Percentiles rank a stretch among this genome's conserved stretches.
These are phyloP conservation scores for Pseudopyrenochaeta lycopersici DNA, from an alignment of 2,329 filamentous ascomycete genomes.

Conservation along the genomic window DNA sequence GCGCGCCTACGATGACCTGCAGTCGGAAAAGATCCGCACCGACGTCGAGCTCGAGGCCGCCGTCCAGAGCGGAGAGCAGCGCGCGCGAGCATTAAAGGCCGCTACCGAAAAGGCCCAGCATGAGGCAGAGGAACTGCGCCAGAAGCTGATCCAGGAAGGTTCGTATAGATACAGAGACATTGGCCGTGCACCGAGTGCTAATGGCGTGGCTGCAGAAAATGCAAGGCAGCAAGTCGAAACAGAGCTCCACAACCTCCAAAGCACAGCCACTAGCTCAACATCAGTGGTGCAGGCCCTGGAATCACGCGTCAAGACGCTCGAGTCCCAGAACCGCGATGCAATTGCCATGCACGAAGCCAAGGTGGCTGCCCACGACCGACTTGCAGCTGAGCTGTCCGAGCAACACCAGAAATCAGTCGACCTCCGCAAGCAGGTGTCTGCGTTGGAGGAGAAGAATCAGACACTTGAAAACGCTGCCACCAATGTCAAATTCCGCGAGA, in stretches of 20 bases:
- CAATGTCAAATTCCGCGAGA: constrained; percentile 88
- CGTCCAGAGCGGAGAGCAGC: constrained; percentile 82
- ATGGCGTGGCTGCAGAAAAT: constrained; percentile 67
- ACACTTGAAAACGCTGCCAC: constrained; percentile 80
- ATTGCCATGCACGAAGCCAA: constrained; percentile 90
- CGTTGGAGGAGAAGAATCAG: constrained; percentile 85
- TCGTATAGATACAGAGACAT: constrained; percentile 36
- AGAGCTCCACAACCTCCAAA: constrained; percentile 80
- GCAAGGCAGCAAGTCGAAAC: constrained; percentile 78
- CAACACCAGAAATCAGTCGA: constrained; percentile 90
- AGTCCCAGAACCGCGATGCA: constrained; percentile 91
- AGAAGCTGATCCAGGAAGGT: constrained; percentile 86
- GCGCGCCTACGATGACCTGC: constrained; percentile 81
- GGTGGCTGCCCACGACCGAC: constrained; percentile 82
- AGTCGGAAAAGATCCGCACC: constrained; percentile 85
- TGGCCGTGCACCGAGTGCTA: constrained; percentile 11
- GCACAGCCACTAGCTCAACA: constrained; percentile 75
- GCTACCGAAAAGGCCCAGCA: constrained; percentile 84
- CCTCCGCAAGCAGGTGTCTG: constrained; percentile 81
- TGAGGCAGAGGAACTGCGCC: constrained; percentile 82
- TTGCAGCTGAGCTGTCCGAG: constrained; percentile 85
- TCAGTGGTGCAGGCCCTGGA: constrained; percentile 80
- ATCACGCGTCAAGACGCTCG: constrained; percentile 83
- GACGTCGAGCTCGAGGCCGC: constrained; percentile 95
- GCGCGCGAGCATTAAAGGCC: constrained; percentile 81